These are phyloP conservation scores for Ophiostoma novo-ulmi DNA, from an alignment of 2,329 filamentous ascomycete genomes.

Conservation along the genomic window DNA sequence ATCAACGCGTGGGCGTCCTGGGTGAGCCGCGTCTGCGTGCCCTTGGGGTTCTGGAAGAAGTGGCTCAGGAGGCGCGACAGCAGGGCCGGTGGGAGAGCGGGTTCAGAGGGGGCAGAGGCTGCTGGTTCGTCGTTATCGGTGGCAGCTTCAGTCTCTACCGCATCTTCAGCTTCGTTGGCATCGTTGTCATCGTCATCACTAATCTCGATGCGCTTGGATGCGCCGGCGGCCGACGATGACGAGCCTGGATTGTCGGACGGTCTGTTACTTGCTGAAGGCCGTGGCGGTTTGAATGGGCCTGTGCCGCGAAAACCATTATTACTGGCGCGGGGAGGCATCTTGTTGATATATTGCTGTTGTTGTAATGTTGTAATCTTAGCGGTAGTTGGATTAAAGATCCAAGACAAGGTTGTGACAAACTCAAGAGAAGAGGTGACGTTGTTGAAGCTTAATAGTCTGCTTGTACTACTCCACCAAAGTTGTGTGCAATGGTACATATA, in stretches of 20 bases:
- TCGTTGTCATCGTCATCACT: conserved; percentile 14
- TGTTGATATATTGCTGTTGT: no score
- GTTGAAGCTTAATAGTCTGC: neutral
- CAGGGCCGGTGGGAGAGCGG: conserved; percentile 64
- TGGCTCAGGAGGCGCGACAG: conserved; percentile 73
- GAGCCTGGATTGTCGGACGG: neutral
- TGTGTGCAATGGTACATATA: conserved; percentile 7
- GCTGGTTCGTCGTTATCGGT: conserved; percentile 15
- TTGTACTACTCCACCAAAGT: neutral
- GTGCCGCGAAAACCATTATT: conserved; percentile 21
- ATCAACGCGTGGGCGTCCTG: conserved; percentile 72
- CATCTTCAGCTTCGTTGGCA: neutral
- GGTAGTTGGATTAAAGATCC: neutral
- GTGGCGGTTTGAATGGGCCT: conserved; percentile 25
- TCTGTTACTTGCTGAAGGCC: conserved; percentile 12
- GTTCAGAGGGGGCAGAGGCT: conserved; percentile 24
- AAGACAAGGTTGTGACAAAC: neutral
- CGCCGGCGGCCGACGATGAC: neutral
- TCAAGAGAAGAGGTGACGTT: neutral
- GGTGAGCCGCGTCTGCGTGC: conserved; percentile 63
- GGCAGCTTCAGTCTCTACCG: conserved; percentile 3
- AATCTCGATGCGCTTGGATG: conserved; percentile 11
- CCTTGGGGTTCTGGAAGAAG: conserved; percentile 57
- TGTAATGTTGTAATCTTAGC: neutral
- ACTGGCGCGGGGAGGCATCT: neutral